phyloP scores from a whole-genome alignment of 2,329 filamentous ascomycete species.

The Fusarium illudens region DNA sequence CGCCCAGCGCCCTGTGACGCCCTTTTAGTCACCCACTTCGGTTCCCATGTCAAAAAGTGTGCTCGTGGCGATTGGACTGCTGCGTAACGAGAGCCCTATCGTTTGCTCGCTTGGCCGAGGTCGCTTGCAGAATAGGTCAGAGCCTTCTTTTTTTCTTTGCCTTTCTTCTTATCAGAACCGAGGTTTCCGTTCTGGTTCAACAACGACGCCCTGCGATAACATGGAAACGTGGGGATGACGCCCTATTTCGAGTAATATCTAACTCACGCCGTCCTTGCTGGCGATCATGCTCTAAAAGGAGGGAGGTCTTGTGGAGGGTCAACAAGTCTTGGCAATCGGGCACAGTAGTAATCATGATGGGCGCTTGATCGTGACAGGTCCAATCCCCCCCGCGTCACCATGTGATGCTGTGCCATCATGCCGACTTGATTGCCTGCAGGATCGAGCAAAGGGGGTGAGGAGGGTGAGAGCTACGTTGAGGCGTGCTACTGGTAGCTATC shows the following conservation, averaged over 20 bases:
- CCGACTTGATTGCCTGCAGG: slow-evolving; percentile 10
- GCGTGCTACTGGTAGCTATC: not conserved
- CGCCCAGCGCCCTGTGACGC: not conserved
- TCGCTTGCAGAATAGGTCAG: not conserved
- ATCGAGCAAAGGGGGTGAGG: not conserved
- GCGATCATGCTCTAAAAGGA: slow-evolving; percentile 8
- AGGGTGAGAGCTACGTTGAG: not conserved
- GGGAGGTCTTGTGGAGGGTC: slow-evolving; percentile 4
- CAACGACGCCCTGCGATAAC: not conserved
- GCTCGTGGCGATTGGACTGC: not conserved
- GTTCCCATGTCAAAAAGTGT: not conserved
- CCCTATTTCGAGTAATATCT: not conserved
- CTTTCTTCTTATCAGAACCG: not conserved
- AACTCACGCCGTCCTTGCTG: not conserved
- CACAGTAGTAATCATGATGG: slow-evolving; percentile 29
- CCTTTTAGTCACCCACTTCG: not conserved
- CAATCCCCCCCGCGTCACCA: not conserved
- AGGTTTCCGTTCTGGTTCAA: not conserved
- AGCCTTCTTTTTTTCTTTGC: not conserved
- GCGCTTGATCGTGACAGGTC: slow-evolving; percentile 10
- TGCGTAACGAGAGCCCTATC: not conserved
- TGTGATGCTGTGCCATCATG: slow-evolving; percentile 7
- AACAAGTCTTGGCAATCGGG: slow-evolving; percentile 10
- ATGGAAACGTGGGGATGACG: not conserved
- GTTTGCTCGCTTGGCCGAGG: not conserved